A percentile compares a stretch with the other conserved stretches of the same genome.
Evolutionary conservation across 2,329 filamentous ascomycete genomes (phyloP).

Genomic region (Aspergillaceae sp.): DNA sequence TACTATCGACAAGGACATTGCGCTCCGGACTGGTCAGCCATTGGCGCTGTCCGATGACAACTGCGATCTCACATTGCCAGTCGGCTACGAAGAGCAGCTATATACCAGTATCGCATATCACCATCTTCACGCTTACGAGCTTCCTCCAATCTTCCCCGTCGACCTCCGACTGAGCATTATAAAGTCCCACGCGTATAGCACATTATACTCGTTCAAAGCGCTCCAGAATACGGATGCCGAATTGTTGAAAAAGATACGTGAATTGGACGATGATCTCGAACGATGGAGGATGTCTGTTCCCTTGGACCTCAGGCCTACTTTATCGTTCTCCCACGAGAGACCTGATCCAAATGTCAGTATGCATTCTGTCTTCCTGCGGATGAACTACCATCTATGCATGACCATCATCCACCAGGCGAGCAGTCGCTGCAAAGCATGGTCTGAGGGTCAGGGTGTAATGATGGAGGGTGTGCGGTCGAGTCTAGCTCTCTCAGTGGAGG

Average conservation of each 20-base stretch:
- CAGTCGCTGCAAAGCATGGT: slow-evolving; percentile 42
- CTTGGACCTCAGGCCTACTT: slow-evolving; percentile 36
- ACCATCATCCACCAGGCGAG: slow-evolving; percentile 49
- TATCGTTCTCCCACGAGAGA: slow-evolving; percentile 35
- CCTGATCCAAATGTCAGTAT: slow-evolving; percentile 35
- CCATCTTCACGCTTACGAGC: slow-evolving; percentile 8
- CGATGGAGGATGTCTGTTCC: slow-evolving; percentile 46
- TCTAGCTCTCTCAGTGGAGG: slow-evolving; percentile 46
- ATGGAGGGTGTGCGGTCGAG: slow-evolving; percentile 46
- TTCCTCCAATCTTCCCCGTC: slow-evolving; percentile 34
- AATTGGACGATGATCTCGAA: slow-evolving; percentile 51
- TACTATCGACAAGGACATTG: slow-evolving; percentile 48
- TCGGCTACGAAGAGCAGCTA: slow-evolving; percentile 29
- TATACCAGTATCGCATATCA: slow-evolving; percentile 15
- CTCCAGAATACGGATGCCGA: slow-evolving; percentile 47
- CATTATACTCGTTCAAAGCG: slow-evolving; percentile 44
- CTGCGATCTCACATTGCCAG: slow-evolving; percentile 46
- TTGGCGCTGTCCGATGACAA: slow-evolving; percentile 44
- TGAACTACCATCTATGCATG: slow-evolving; percentile 51
- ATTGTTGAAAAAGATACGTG: slow-evolving; percentile 46
- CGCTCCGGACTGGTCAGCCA: slow-evolving; percentile 46
- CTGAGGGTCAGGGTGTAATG: slow-evolving; percentile 23
- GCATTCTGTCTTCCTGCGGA: slow-evolving; percentile 41
- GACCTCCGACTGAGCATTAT: slow-evolving; percentile 45
- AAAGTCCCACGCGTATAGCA: slow-evolving; percentile 43